Conservation (phyloP, 306 rosid genomes). For the Cucumis cinereus region DNA sequence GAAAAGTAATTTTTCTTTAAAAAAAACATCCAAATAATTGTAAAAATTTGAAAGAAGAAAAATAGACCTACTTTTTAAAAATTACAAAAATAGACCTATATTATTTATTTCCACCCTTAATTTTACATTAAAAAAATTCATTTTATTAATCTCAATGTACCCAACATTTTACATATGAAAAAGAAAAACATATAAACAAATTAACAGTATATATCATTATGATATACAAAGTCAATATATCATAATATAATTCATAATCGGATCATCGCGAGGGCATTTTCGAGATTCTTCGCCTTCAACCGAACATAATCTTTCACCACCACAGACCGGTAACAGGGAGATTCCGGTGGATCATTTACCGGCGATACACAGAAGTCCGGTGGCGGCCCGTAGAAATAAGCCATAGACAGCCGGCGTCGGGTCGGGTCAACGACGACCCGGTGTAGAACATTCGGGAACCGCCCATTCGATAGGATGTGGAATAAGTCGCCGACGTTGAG, state of each 20-base stretch:
- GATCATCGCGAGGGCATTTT: slow-evolving; percentile 30
- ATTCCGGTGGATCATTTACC: background rate
- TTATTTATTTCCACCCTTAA: too few species aligned
- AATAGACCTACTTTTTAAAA: too few species aligned
- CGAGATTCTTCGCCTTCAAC: slow-evolving; percentile 33
- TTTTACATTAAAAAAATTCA: too few species aligned
- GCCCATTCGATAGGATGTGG: slow-evolving; percentile 43
- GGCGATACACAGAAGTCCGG: slow-evolving; percentile 22
- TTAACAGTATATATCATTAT: background rate
- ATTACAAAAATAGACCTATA: too few species aligned
- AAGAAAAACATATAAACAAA: background rate
- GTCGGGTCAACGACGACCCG: slow-evolving; percentile 33
- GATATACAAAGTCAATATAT: background rate
- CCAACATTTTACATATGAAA: background rate
- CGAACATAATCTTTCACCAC: slow-evolving; percentile 31
- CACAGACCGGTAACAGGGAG: slow-evolving; percentile 31
- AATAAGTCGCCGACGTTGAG: slow-evolving; percentile 53
- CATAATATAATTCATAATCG: background rate
- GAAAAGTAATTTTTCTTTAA: too few species aligned
- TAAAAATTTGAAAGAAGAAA: too few species aligned
- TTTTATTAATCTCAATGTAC: too few species aligned
- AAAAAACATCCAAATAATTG: too few species aligned
- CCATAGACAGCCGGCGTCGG: slow-evolving; percentile 32
- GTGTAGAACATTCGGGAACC: slow-evolving; percentile 34
- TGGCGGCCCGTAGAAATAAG: slow-evolving; percentile 48